Evolutionary conservation across 2,329 filamentous ascomycete genomes (phyloP).

Genomic region (Aureobasidium sp.): DNA sequence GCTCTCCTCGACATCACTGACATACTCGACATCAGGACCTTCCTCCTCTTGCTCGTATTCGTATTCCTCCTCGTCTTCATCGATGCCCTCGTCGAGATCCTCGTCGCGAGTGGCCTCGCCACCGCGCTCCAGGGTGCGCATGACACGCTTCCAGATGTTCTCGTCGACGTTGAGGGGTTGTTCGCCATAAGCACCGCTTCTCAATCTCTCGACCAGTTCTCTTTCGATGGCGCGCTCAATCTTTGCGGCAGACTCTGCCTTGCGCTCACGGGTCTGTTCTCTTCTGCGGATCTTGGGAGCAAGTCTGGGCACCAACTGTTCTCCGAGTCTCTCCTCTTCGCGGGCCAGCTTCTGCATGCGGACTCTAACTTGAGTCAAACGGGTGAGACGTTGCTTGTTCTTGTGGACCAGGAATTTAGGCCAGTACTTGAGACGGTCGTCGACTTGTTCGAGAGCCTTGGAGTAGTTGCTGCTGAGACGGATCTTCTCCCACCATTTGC

Average conservation of each 20-base stretch:
- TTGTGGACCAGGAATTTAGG: slow-evolving; percentile 90
- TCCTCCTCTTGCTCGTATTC: slow-evolving; percentile 58
- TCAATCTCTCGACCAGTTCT: slow-evolving; percentile 81
- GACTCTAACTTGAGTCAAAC: slow-evolving; percentile 85
- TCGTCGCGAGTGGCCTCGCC: slow-evolving; percentile 76
- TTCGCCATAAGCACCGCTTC: slow-evolving; percentile 90
- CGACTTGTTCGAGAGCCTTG: slow-evolving; percentile 79
- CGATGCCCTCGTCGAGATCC: slow-evolving; percentile 80
- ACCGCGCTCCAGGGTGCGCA: slow-evolving; percentile 78
- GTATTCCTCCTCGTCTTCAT: slow-evolving; percentile 56
- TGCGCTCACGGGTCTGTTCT: slow-evolving; percentile 41
- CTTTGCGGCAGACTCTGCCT: slow-evolving; percentile 60
- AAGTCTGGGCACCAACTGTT: slow-evolving; percentile 77
- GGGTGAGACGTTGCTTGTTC: slow-evolving; percentile 90
- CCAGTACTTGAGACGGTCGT: slow-evolving; percentile 81
- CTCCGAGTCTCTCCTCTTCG: slow-evolving; percentile 82
- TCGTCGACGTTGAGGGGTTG: slow-evolving; percentile 92
- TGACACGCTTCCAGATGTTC: slow-evolving; percentile 92
- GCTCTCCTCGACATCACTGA: slow-evolving; percentile 69
- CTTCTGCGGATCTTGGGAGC: slow-evolving; percentile 71
- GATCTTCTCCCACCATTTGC: slow-evolving; percentile 90
- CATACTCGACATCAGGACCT: slow-evolving; percentile 77
- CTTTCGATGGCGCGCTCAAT: slow-evolving; percentile 92
- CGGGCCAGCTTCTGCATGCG: slow-evolving; percentile 66
- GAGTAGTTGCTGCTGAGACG: slow-evolving; percentile 84